Evolutionary conservation across 2,329 filamentous ascomycete species (phyloP).

Genomic region (Diaporthe vaccinii): DNA sequence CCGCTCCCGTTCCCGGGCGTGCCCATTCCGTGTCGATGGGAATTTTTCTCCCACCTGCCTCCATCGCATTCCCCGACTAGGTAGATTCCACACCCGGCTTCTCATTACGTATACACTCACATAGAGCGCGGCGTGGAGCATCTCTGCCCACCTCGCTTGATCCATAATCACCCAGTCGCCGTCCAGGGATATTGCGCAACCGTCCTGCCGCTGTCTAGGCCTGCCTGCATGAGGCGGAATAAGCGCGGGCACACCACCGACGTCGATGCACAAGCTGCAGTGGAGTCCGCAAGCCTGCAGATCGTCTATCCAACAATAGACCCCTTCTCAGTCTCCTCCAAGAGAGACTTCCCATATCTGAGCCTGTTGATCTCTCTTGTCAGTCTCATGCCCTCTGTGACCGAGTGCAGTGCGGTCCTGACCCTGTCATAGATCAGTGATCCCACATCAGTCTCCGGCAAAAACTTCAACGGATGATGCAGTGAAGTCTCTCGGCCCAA

Average conservation of each 20-base stretch:
- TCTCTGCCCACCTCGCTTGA: conserved; percentile 29
- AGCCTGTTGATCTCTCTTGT: conserved; percentile 5
- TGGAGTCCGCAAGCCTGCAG: conserved; percentile 9
- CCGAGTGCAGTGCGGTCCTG: background rate
- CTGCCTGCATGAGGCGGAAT: conserved; percentile 14
- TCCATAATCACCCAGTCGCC: conserved; percentile 35
- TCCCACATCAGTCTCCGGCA: background rate
- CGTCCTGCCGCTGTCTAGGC: conserved; percentile 20
- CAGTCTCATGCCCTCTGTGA: background rate
- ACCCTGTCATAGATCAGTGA: background rate
- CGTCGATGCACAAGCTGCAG: conserved; percentile 28
- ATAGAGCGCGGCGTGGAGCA: conserved; percentile 21
- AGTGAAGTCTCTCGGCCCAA: conserved; percentile 37
- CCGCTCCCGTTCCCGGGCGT: conserved; percentile 6
- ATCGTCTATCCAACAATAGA: background rate
- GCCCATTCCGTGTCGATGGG: conserved; percentile 3
- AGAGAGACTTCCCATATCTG: background rate
- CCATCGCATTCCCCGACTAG: background rate
- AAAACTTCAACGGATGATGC: conserved; percentile 36
- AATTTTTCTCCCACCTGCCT: conserved; percentile 3
- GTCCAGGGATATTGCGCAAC: conserved; percentile 41
- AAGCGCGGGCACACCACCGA: conserved; percentile 19
- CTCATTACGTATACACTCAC: conserved; percentile 24
- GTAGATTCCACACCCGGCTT: conserved; percentile 14
- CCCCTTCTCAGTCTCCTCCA: background rate